Base-by-base conservation (phyloP, 352 stramenopile species). In the Thraustochytrium striatum region DNA sequence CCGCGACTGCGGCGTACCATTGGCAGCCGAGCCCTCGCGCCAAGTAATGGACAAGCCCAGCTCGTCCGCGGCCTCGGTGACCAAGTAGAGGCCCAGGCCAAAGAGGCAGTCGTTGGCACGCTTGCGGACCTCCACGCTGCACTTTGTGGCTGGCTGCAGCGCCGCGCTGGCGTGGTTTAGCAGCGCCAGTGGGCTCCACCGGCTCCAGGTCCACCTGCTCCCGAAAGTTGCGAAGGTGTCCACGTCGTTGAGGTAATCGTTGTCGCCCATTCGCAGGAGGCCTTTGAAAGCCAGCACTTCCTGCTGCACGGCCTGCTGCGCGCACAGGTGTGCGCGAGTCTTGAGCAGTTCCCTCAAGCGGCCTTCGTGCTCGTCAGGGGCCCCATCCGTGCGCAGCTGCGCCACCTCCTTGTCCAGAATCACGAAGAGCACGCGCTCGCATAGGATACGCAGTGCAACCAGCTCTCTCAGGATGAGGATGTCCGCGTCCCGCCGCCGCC, bases 381-480 rank as follows among this genome's bases (percentile, higher is more conserved):
- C 38, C 39, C 21, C 58, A 21, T 44, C 58, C 2, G 3, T 1
- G 32, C 28, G 61, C 16, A 52, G 16, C 38, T 52, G 44, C 16
- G 30, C n/a, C n/a, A 70, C 30, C 35, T 70, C 50, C 33, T 50
- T 70, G 25, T 75, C 65, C 16, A 61, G 19, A 0, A 75, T 38
- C 7, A 44, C 32, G 11, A 19, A 8, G 2, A 75, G 25, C 16
- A 75, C 65, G 52, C 50, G 52, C 65, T 75, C 65, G 3, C 9
- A 32, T n/a, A 75, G 61, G 21, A 75, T 75, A 11, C 65, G 65
- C 16, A 75, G 19, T 19, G 65, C 65, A 72, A 75, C 36, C 33
- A 75, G 65, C 65, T 30, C 65, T 16, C 65, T 39, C 11, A 75
- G 65, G 30, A 55, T 75, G 65, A 75, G 65, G 25, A 75, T 75